Evolutionary conservation across 495 filamentous ascomycete species (phyloP).

Genomic region (Aspergillus bridgeri): DNA sequence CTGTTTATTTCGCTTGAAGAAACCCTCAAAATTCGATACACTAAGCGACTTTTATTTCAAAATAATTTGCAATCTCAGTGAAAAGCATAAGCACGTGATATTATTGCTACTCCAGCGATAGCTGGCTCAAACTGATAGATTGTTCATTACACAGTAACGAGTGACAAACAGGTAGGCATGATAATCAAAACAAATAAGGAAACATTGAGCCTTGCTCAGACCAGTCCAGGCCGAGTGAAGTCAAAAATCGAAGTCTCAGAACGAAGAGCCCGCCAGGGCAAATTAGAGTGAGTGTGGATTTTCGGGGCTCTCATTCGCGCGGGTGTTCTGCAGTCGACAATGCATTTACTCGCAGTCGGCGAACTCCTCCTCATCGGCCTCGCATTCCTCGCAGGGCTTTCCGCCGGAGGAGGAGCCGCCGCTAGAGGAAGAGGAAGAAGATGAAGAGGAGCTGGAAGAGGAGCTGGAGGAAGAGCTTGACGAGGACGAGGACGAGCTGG

Average conservation of each 20-base stretch:
- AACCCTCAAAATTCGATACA: no score
- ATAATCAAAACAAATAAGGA: background rate
- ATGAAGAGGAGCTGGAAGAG: background rate
- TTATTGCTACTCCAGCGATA: background rate
- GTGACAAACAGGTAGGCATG: background rate
- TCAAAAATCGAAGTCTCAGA: background rate
- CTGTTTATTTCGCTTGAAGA: no score
- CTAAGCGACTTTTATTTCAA: no score
- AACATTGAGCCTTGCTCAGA: background rate
- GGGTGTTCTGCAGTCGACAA: background rate
- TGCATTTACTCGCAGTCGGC: background rate
- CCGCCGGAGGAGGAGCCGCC: background rate
- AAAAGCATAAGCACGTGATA: background rate
- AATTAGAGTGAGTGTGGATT: background rate
- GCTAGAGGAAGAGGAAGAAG: background rate
- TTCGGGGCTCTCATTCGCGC: background rate
- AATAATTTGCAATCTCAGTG: no score
- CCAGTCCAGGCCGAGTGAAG: background rate
- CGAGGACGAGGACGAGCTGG: background rate
- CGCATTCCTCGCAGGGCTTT: no score
- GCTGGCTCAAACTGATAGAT: background rate
- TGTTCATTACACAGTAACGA: background rate
- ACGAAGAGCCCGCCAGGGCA: no score
- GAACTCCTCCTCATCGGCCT: background rate
- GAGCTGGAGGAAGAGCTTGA: background rate